Evolutionary conservation across 495 filamentous ascomycete species (phyloP).

Genomic region (Penicillium argentinense): DNA sequence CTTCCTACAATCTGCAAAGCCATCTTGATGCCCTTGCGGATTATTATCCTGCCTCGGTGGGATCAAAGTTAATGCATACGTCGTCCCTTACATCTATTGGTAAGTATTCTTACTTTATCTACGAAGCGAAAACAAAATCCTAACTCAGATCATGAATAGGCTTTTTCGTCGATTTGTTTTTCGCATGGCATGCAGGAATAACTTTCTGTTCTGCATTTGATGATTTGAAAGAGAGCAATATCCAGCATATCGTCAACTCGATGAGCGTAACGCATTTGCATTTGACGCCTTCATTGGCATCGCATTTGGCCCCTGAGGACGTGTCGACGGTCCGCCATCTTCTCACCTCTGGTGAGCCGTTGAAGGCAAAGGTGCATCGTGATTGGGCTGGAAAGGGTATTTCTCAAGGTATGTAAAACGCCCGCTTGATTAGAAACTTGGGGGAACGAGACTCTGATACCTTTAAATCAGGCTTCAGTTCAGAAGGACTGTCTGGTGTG

Average conservation of each 20-base stretch:
- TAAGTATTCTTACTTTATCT: conserved; percentile 19
- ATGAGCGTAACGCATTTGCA: conserved; percentile 71
- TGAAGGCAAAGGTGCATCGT: conserved; percentile 63
- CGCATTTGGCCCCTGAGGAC: conserved; percentile 58
- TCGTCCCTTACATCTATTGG: conserved; percentile 73
- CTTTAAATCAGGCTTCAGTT: conserved; percentile 58
- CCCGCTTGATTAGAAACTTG: too few species aligned
- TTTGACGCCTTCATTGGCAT: conserved; percentile 75
- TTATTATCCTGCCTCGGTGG: conserved; percentile 53
- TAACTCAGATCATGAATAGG: conserved; percentile 34
- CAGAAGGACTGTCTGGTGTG: conserved; percentile 53
- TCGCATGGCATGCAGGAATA: conserved; percentile 71
- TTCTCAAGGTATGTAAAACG: conserved; percentile 58
- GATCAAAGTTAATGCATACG: conserved; percentile 63
- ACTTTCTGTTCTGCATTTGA: conserved; percentile 68
- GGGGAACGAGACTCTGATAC: too few species aligned
- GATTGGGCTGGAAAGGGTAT: conserved; percentile 66
- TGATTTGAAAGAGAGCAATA: conserved; percentile 61
- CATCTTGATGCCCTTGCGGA: conserved; percentile 60
- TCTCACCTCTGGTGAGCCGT: conserved; percentile 67
- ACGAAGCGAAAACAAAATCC: neutral
- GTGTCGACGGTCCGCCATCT: conserved; percentile 67
- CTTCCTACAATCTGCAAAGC: conserved; percentile 64
- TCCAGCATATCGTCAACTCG: conserved; percentile 56
- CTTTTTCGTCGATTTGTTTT: conserved; percentile 81